Percentiles rank a stretch among this genome's conserved stretches.
These are phyloP conservation scores for Phytophthora pluvialis DNA, from an alignment of 352 stramenopile species.

Conservation along the genomic window DNA sequence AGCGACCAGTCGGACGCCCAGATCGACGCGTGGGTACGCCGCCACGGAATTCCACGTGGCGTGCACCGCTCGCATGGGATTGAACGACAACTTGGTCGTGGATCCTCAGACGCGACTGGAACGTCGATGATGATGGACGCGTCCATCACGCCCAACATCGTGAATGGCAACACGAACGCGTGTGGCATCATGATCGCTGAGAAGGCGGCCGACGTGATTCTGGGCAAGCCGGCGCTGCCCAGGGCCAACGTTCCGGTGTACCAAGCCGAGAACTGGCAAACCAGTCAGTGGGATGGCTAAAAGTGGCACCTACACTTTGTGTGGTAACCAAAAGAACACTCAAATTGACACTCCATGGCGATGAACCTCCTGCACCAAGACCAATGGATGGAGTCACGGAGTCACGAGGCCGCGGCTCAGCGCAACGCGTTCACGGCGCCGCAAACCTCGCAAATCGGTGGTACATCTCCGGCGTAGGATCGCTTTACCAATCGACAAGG, in stretches of 20 bases:
- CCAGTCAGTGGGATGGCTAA: slow-evolving; percentile 32
- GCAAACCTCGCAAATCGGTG: neutral
- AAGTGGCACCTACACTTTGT: too few species aligned
- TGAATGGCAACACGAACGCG: slow-evolving; percentile 94
- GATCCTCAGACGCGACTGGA: slow-evolving; percentile 80
- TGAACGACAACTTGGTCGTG: slow-evolving; percentile 79
- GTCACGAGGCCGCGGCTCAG: too few species aligned
- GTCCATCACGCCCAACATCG: slow-evolving; percentile 93
- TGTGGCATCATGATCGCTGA: slow-evolving; percentile 93
- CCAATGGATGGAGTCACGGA: too few species aligned
- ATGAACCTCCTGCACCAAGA: too few species aligned
- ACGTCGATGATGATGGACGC: slow-evolving; percentile 92
- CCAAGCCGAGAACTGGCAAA: slow-evolving; percentile 62
- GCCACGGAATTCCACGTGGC: slow-evolving; percentile 86
- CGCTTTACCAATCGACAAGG: slow-evolving; percentile 16
- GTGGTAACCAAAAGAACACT: too few species aligned
- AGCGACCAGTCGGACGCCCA: slow-evolving; percentile 59
- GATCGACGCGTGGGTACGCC: slow-evolving; percentile 82
- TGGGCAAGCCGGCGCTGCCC: slow-evolving; percentile 59
- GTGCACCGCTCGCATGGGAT: slow-evolving; percentile 88
- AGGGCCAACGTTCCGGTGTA: slow-evolving; percentile 74
- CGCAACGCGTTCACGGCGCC: neutral
- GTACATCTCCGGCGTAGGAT: slow-evolving; percentile 2
- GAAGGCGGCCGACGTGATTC: slow-evolving; percentile 92
- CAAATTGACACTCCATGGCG: too few species aligned